Evolutionary conservation across 129 eudicot genomes (phyloP).

Genomic region (Oenanthe sinensis): DNA sequence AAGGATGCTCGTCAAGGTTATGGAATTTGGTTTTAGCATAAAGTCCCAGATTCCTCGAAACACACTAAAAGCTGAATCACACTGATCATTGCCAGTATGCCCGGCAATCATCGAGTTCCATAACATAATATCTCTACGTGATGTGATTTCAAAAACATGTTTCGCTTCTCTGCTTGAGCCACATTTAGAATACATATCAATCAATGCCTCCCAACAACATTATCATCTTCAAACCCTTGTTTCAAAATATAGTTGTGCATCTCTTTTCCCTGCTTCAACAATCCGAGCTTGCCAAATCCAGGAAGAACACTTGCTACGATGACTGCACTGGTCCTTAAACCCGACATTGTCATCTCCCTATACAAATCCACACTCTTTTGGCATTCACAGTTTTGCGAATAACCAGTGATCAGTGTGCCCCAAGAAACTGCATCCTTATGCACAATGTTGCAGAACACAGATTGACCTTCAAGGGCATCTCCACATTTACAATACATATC

Average conservation of each 20-base stretch:
- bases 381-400: slow-evolving; percentile 14
- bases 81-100: slow-evolving; percentile 13
- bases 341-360: slow-evolving; percentile 16
- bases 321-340: slow-evolving; percentile 13
- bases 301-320: slow-evolving; percentile 22
- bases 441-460: slow-evolving; percentile 13
- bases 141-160: slow-evolving; percentile 11
- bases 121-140: slow-evolving; percentile 18
- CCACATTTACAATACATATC: slow-evolving; percentile 31
- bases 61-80: slow-evolving; percentile 17
- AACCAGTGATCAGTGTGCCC: slow-evolving; percentile 28
- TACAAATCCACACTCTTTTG: slow-evolving; percentile 16
- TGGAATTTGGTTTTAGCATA: slow-evolving; percentile 22
- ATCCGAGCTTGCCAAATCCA: slow-evolving; percentile 21
- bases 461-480: slow-evolving; percentile 15
- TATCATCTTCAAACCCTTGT: slow-evolving; percentile 27
- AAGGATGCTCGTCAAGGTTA: slow-evolving; percentile 28
- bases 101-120: slow-evolving; percentile 23
- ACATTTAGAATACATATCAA: slow-evolving; percentile 24
- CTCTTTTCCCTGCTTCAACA: slow-evolving; percentile 21
- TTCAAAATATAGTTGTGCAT: slow-evolving; percentile 22
- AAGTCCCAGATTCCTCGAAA: slow-evolving; percentile 22
- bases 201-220: slow-evolving; percentile 26
- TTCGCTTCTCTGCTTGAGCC: slow-evolving; percentile 18
- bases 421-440: slow-evolving; percentile 22